Evolutionary conservation across 106 monocot species (phyloP).

Genomic region (Posidonia australis): DNA sequence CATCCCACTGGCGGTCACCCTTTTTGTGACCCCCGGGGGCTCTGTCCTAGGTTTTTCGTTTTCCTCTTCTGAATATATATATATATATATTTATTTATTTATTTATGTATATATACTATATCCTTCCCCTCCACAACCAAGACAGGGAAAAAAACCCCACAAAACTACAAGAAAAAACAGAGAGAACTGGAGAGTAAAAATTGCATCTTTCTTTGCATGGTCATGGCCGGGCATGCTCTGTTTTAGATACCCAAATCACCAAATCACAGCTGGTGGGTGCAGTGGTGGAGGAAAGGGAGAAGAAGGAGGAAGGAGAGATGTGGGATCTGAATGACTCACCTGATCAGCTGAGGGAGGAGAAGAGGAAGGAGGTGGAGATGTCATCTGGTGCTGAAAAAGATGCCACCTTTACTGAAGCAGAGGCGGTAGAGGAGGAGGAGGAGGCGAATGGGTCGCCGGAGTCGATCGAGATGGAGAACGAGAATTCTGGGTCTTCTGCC

Average conservation of each 20-base stretch:
- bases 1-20: background rate
- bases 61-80: slow-evolving; percentile 3
- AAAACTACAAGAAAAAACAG: background rate
- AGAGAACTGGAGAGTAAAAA: background rate
- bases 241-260: background rate
- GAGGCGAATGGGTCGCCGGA: background rate
- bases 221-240: background rate
- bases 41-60: slow-evolving; percentile 17
- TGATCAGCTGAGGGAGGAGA: background rate
- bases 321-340: slow-evolving; percentile 20
- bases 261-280: background rate
- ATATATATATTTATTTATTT: background rate
- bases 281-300: background rate
- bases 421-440: background rate
- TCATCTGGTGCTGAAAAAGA: background rate
- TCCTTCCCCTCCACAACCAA: background rate
- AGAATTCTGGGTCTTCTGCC: slow-evolving; percentile 11
- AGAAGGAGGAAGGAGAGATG: slow-evolving; percentile 6
- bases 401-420: slow-evolving; percentile 3
- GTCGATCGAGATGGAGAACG: slow-evolving; percentile 9
- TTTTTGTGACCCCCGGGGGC: slow-evolving; percentile 4
- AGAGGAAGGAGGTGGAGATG: background rate
- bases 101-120: background rate
- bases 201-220: background rate
- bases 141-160: background rate